These are phyloP conservation scores for Rhodosporidiobolus odoratus DNA, from an alignment of 768 basidiomycete genomes.

Conservation along the genomic window DNA sequence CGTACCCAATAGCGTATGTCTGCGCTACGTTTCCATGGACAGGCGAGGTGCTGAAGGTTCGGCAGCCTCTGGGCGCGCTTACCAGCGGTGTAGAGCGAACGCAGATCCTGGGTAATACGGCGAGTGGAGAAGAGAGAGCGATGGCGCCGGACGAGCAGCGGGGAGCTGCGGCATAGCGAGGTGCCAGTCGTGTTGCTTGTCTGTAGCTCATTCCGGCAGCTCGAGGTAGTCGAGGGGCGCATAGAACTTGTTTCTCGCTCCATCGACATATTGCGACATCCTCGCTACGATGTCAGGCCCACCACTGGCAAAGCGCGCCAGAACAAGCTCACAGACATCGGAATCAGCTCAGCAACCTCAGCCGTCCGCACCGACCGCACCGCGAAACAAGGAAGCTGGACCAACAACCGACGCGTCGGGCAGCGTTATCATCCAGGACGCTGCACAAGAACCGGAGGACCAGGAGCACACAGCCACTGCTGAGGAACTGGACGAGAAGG, in stretches of 20 bases:
- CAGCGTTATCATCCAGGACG: neutral
- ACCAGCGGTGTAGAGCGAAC: neutral
- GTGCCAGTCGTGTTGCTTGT: neutral
- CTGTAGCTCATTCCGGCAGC: no score
- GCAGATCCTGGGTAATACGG: neutral
- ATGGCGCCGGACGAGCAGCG: neutral
- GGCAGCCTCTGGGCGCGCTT: neutral
- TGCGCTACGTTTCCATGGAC: neutral
- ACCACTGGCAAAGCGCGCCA: neutral
- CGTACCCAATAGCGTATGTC: neutral
- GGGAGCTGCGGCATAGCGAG: neutral
- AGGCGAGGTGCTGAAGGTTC: neutral
- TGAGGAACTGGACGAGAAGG: conserved; percentile 66
- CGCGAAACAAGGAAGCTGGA: conserved; percentile 1
- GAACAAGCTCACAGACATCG: neutral
- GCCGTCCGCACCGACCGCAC: neutral
- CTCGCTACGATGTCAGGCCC: no score
- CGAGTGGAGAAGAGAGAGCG: neutral
- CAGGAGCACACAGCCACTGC: conserved; percentile 45
- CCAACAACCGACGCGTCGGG: neutral
- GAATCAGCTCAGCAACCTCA: neutral
- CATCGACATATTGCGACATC: no score
- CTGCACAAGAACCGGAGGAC: neutral
- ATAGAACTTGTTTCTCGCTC: no score
- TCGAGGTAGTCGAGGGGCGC: no score